These are phyloP conservation scores for Epicoccum sorghinum DNA, from an alignment of 2,329 filamentous ascomycete species.

Conservation along the genomic window DNA sequence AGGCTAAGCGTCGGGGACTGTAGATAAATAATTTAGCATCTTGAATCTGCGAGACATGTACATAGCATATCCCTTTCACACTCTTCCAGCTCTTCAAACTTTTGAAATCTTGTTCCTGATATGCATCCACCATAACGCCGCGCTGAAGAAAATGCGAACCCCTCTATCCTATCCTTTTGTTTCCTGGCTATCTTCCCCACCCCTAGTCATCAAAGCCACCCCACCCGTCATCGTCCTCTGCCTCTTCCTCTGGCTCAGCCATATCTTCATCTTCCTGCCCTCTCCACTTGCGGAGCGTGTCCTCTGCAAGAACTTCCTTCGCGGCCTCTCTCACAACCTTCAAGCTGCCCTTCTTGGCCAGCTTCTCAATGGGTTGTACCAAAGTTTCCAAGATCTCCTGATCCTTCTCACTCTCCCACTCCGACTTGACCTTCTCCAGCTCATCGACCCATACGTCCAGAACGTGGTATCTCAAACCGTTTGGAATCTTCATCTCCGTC, in stretches of 20 bases:
- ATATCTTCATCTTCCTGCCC: slow-evolving; percentile 46
- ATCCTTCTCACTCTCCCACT: slow-evolving; percentile 44
- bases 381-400: slow-evolving; percentile 54
- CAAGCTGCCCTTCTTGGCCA: slow-evolving; percentile 65
- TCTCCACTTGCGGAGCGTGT: slow-evolving; percentile 70
- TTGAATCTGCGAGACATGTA: not conserved
- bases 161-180: not conserved
- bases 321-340: slow-evolving; percentile 76
- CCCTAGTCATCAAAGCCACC: slow-evolving; percentile 71
- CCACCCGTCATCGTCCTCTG: slow-evolving; percentile 67
- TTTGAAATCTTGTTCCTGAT: not conserved
- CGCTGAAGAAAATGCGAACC: slow-evolving; percentile 29
- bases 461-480: slow-evolving; percentile 84
- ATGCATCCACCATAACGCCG: slow-evolving; percentile 32
- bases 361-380: slow-evolving; percentile 61
- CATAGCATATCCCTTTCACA: not conserved
- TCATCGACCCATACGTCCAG: slow-evolving; percentile 94
- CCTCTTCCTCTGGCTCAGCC: slow-evolving; percentile 49
- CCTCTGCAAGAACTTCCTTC: slow-evolving; percentile 73
- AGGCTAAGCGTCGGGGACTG: not conserved
- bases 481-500: slow-evolving; percentile 67
- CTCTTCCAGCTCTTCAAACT: not conserved
- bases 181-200: not conserved
- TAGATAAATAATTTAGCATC: not conserved
- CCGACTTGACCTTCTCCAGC: slow-evolving; percentile 70